Evolutionary conservation across 192 early-diverging fungal genomes (phyloP).

Genomic region (Lobulomyces angularis): DNA sequence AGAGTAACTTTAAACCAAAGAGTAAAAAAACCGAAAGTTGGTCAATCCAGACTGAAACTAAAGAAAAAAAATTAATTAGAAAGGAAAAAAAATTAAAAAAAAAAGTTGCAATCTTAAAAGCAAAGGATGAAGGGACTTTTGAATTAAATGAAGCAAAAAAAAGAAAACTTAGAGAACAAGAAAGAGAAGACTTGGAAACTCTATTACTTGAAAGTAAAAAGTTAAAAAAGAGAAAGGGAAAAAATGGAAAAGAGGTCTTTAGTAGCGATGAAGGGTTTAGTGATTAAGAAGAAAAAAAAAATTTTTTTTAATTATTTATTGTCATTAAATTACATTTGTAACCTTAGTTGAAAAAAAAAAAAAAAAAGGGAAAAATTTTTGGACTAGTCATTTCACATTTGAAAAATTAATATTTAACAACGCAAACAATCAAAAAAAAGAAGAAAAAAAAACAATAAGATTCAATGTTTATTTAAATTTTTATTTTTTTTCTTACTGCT

Average conservation of each 20-base stretch:
- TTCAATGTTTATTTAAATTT: too few relatives aligned
- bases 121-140: slow-evolving; percentile 12
- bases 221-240: slow-evolving; percentile 3
- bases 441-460: too few relatives aligned
- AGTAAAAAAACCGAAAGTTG: slow-evolving; percentile 36
- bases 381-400: too few relatives aligned
- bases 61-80: slow-evolving; percentile 50
- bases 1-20: slow-evolving; percentile 16
- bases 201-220: background rate
- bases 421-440: too few relatives aligned
- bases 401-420: too few relatives aligned
- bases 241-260: slow-evolving; percentile 2
- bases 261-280: too few relatives aligned
- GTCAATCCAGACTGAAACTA: slow-evolving; percentile 60
- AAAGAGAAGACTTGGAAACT: slow-evolving; percentile 17
- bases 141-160: slow-evolving; percentile 23
- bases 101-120: slow-evolving; percentile 22
- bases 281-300: too few relatives aligned
- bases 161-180: slow-evolving; percentile 31
- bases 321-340: too few relatives aligned
- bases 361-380: too few relatives aligned
- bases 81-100: slow-evolving; percentile 47
- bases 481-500: too few relatives aligned
- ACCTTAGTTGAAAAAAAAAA: too few relatives aligned
- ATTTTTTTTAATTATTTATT: too few relatives aligned